Percentiles rank a stretch among this genome's conserved stretches.
Evolutionary conservation across 169 alveolate genomes (phyloP).

Genomic region (Cryptosporidium ubiquitum): DNA sequence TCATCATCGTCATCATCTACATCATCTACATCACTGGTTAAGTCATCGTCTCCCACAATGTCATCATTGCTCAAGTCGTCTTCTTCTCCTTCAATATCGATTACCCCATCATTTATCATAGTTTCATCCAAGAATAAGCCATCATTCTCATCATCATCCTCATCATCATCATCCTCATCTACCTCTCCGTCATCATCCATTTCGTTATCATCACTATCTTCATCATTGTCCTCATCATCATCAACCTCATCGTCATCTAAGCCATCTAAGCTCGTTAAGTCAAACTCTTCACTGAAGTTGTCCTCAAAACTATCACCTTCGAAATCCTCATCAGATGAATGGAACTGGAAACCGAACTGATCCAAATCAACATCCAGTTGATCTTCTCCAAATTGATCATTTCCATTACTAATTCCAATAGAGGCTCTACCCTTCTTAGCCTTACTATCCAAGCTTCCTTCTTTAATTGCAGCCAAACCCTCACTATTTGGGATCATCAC

Average conservation of each 20-base stretch:
- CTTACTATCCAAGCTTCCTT: constrained; percentile 18
- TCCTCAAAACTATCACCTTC: constrained; percentile 36
- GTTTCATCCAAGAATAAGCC: constrained; percentile 5
- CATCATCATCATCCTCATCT: background rate
- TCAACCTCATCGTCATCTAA: background rate
- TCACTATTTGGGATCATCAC: constrained; percentile 47
- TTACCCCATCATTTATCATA: background rate
- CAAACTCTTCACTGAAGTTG: constrained; percentile 40
- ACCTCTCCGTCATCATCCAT: background rate
- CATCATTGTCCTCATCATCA: constrained; percentile 4
- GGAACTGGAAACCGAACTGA: constrained; percentile 12
- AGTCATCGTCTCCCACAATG: background rate
- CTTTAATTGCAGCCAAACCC: constrained; percentile 8
- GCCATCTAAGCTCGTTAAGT: constrained; percentile 50
- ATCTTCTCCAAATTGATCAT: background rate
- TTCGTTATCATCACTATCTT: background rate
- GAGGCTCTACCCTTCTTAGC: background rate
- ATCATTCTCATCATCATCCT: constrained; percentile 10
- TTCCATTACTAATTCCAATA: background rate
- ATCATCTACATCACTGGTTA: constrained; percentile 6
- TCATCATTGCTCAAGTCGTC: constrained; percentile 39
- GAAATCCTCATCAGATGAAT: constrained; percentile 61
- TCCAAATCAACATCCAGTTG: constrained; percentile 19
- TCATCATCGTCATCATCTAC: constrained; percentile 52
- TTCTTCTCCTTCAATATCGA: constrained; percentile 4